Evolutionary conservation across 2,329 filamentous ascomycete species (phyloP).

Genomic region (Botrytis deweyae): DNA sequence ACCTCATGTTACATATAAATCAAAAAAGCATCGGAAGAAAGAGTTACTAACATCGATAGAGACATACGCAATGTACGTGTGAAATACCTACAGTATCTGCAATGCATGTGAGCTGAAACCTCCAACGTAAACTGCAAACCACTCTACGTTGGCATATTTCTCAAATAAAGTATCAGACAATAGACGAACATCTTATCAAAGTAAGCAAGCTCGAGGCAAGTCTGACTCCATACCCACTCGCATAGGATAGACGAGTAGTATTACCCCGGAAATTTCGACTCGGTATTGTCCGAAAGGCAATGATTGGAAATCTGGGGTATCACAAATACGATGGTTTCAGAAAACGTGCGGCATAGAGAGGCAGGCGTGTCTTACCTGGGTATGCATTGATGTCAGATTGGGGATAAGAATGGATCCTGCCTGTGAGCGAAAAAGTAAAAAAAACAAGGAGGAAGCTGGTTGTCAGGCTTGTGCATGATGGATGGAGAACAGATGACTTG

Average conservation of each 20-base stretch:
- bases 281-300: conserved; percentile 2
- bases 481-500: not conserved
- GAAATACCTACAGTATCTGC: not conserved
- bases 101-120: not conserved
- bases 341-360: not conserved
- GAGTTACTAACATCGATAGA: not conserved
- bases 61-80: too few relatives aligned
- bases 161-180: not conserved
- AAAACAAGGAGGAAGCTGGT: not conserved
- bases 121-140: not conserved
- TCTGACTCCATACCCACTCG: not conserved
- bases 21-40: not conserved
- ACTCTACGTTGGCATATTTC: not conserved
- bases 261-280: not conserved
- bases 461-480: not conserved
- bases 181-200: not conserved
- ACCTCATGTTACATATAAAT: not conserved
- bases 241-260: not conserved
- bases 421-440: not conserved
- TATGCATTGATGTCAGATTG: not conserved
- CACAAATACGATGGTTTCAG: conserved; percentile 2
- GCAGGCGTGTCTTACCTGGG: not conserved
- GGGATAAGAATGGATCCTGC: not conserved
- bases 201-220: not conserved
- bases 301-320: conserved; percentile 6